Conservation (phyloP, 768 basidiomycete species). For the Tricholoma terreum region DNA sequence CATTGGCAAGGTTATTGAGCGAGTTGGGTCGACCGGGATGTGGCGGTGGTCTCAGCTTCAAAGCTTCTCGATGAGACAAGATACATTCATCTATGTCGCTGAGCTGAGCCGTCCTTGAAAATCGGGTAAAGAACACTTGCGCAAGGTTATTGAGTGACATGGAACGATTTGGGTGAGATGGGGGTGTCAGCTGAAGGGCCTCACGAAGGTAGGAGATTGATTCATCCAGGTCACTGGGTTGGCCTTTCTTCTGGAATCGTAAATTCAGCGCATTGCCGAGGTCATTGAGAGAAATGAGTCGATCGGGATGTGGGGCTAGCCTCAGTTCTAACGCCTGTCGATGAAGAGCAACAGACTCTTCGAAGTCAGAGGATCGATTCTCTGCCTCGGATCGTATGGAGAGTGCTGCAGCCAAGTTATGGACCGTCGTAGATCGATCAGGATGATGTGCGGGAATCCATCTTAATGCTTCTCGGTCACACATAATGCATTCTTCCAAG, state of each 20-base stretch:
- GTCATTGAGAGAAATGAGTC: slow-evolving; percentile 11
- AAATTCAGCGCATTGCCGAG: slow-evolving; percentile 6
- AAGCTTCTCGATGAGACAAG: slow-evolving; percentile 5
- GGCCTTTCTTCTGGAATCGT: slow-evolving; percentile 4
- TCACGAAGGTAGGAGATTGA: slow-evolving; percentile 12
- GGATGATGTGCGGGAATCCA: neutral
- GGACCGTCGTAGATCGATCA: neutral
- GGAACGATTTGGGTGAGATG: slow-evolving; percentile 6
- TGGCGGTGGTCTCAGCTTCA: neutral
- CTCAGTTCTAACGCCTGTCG: slow-evolving; percentile 6
- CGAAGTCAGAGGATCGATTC: neutral
- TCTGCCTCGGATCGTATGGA: neutral
- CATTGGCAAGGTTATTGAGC: slow-evolving; percentile 16
- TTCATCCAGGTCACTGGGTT: slow-evolving; percentile 11
- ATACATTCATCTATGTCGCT: slow-evolving; percentile 10
- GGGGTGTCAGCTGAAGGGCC: slow-evolving; percentile 11
- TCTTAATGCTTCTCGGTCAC: neutral
- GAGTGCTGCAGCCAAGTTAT: neutral
- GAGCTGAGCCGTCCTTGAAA: neutral
- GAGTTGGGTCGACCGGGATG: slow-evolving; percentile 1
- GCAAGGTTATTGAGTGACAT: slow-evolving; percentile 11
- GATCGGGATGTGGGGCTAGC: slow-evolving; percentile 7
- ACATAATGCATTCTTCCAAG: neutral
- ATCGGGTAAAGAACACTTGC: slow-evolving; percentile 1
- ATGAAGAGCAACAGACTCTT: slow-evolving; percentile 7